These are phyloP conservation scores for Oenanthe sinensis DNA, from an alignment of 129 eudicot species.

Conservation along the genomic window DNA sequence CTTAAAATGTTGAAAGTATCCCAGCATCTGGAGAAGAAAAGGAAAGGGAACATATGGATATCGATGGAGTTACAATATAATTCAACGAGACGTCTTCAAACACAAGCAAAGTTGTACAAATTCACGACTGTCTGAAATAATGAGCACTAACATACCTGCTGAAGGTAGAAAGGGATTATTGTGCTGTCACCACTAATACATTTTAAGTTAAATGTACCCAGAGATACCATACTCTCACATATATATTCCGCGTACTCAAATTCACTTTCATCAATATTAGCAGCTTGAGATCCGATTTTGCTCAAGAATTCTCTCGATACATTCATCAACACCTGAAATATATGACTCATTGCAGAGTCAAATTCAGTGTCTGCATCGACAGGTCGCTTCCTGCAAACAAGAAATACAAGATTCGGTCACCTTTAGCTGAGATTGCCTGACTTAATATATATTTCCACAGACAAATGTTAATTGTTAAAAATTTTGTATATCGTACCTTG, in stretches of 20 bases:
- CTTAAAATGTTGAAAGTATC: conserved; percentile 77
- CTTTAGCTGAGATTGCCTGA: conserved; percentile 2
- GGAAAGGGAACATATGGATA: not conserved
- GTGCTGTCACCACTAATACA: conserved; percentile 50
- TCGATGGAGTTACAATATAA: conserved; percentile 6
- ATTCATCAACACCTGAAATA: conserved; percentile 73
- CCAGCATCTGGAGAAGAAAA: conserved; percentile 70
- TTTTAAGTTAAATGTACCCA: conserved; percentile 80
- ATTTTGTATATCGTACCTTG: conserved; percentile 43
- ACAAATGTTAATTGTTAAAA: not conserved
- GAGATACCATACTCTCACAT: conserved; percentile 85
- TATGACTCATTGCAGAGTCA: conserved; percentile 74
- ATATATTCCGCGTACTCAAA: conserved; percentile 72
- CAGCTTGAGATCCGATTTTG: conserved; percentile 40
- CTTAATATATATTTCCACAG: not conserved
- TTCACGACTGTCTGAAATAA: not conserved
- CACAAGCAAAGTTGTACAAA: not conserved
- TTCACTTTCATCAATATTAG: conserved; percentile 44
- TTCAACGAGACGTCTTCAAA: not conserved
- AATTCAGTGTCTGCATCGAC: conserved; percentile 63
- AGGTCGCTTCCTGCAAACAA: conserved; percentile 78
- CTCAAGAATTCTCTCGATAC: conserved; percentile 59
- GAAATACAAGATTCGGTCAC: conserved; percentile 11
- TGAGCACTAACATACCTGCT: conserved; percentile 49
- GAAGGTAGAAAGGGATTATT: conserved; percentile 53